Evolutionary conservation across 1,284 basidiomycete genomes (phyloP), one percentile per base, ranked within the genome.

Genomic region (Sanguinoderma infundibulare): DNA sequence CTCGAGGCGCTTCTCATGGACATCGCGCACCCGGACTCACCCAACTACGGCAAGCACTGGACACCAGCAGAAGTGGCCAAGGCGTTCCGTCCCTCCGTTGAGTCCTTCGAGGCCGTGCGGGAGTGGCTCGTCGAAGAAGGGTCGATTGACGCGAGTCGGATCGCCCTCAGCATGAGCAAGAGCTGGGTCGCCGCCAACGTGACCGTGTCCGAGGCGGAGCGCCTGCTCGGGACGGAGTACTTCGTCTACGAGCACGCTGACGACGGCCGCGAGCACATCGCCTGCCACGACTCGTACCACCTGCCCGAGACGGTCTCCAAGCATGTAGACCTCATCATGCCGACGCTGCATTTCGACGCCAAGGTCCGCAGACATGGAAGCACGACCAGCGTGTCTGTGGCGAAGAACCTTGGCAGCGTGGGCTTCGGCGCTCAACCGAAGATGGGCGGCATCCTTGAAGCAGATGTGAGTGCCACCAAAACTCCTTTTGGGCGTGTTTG

Each of bases 141-240:
- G 6, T 53, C 50, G 15, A 70, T 83, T 30, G 60, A 63, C 3
- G 53, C 60, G 14, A 66, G 74, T 5, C 69, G 78, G 32, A 62
- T 82, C 53, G 69, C 59, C 26, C 55, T 81, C 6, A 74, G 78
- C 51, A 67, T 66, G n/a, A 75, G 72, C 32, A 75, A 74, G 57
- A 73, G 67, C 10, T 85, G 83, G 83, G 64, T 84, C 10, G 70
- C 76, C 44, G 72, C 80, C 36, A 78, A 82, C 61, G 77, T 78
- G 2, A 80, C 78, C 8, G 75, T 82, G 1, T 73, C 71, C 49
- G 80, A 83, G 62, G 79, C 80, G 3, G 83, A 84, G 66, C 51
- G 70, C 22, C 74, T 85, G 4, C 69, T 85, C 30, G 73, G 73
- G 44, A 78, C 82, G 1, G 74, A 82, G 60, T 85, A 84, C 68